phyloP scores from a whole-genome alignment of 108 stramenopile genomes.

The Craspedostauros australis region DNA sequence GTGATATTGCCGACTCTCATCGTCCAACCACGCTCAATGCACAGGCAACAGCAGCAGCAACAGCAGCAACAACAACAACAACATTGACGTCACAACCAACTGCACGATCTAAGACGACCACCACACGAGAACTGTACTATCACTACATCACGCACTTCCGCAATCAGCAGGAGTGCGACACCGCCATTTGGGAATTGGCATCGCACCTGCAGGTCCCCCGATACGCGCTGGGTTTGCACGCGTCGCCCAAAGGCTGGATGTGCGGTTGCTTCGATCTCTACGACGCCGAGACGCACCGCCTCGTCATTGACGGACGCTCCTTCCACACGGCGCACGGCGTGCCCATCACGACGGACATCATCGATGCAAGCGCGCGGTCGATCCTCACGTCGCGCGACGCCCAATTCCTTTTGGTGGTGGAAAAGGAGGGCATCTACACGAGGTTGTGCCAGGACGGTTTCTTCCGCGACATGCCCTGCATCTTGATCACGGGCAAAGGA shows the following conservation, averaged over 20 bases:
- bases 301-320: conserved; percentile 20
- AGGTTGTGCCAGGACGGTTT: conserved; percentile 91
- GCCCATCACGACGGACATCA: conserved; percentile 16
- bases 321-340: conserved; percentile 22
- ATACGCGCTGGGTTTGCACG: conserved; percentile 55
- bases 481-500: conserved; percentile 94
- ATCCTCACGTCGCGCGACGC: conserved; percentile 27
- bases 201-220: conserved; percentile 44
- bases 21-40: conserved; percentile 3
- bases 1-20: no score
- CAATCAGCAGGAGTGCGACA: conserved; percentile 64
- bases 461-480: conserved; percentile 82
- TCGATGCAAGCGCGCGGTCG: neutral
- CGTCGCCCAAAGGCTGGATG: conserved; percentile 87
- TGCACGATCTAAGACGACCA: conserved; percentile 43
- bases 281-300: conserved; percentile 20
- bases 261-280: conserved; percentile 52
- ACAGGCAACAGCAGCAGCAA: conserved; percentile 2
- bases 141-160: conserved; percentile 80
- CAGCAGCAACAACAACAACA: conserved; percentile 1
- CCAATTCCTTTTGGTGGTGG: conserved; percentile 85
- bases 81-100: neutral
- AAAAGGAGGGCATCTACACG: conserved; percentile 97
- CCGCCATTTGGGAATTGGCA: conserved; percentile 50
- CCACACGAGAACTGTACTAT: conserved; percentile 83